Conservation (phyloP, 352 stramenopile genomes). For the Phytopythium vexans region DNA sequence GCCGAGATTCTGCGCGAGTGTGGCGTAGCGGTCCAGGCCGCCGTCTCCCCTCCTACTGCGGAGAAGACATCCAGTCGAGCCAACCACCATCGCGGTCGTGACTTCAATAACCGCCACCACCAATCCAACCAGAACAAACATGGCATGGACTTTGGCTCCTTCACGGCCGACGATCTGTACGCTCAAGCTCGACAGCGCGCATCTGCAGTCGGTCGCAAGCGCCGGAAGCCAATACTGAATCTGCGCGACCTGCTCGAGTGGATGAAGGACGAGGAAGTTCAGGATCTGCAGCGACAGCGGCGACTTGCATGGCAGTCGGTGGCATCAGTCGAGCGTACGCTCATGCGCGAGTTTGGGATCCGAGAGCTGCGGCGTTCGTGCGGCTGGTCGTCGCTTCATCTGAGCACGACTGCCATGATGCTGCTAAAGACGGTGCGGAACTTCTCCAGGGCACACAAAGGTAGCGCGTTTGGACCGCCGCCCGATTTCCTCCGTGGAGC, state of each 20-base stretch:
- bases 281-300: constrained; percentile 32
- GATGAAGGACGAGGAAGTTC: constrained; percentile 31
- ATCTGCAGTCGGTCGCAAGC: constrained; percentile 13
- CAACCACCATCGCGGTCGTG: constrained; percentile 4
- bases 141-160: constrained; percentile 56
- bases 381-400: constrained; percentile 53
- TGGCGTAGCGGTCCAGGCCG: constrained; percentile 24
- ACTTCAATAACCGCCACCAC: neutral
- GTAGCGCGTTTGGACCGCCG: constrained; percentile 28
- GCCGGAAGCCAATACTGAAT: constrained; percentile 30
- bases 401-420: constrained; percentile 59
- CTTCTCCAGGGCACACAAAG: constrained; percentile 29
- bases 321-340: constrained; percentile 41
- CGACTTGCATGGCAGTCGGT: constrained; percentile 48
- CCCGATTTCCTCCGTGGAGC: constrained; percentile 28
- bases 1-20: constrained; percentile 46
- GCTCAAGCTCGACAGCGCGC: constrained; percentile 17
- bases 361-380: constrained; percentile 45
- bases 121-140: constrained; percentile 4
- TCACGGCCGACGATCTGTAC: constrained; percentile 44
- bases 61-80: constrained; percentile 4
- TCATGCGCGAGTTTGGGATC: constrained; percentile 52
- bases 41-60: neutral
- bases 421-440: constrained; percentile 59
- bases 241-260: constrained; percentile 41